phyloP scores from a whole-genome alignment of 2,329 filamentous ascomycete genomes.

The Nigrospora osmanthi region DNA sequence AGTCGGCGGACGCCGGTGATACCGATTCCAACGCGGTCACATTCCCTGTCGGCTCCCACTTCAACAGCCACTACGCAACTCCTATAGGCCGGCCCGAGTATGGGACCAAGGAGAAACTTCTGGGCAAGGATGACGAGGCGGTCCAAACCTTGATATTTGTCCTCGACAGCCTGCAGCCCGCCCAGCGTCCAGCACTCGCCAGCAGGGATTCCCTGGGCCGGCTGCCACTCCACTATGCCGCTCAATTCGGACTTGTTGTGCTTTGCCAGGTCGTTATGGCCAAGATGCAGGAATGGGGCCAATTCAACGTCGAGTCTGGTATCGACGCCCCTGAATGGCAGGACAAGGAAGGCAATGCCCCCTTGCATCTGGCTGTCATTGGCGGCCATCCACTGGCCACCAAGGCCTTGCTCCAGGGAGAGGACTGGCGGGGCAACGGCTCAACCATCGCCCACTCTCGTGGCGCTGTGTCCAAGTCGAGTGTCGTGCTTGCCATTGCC shows the following conservation, averaged over 20 bases:
- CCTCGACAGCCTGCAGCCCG: conserved; percentile 59
- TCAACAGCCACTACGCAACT: conserved; percentile 68
- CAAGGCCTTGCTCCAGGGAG: conserved; percentile 68
- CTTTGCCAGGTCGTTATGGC: conserved; percentile 82
- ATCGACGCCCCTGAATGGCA: conserved; percentile 89
- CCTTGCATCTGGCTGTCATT: conserved; percentile 85
- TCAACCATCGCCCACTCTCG: conserved; percentile 57
- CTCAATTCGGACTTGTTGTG: conserved; percentile 89
- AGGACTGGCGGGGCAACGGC: conserved; percentile 63
- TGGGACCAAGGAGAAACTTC: conserved; percentile 58
- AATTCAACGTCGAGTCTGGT: conserved; percentile 76
- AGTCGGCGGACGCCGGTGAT: conserved; percentile 37
- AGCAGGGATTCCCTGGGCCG: conserved; percentile 73
- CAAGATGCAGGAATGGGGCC: conserved; percentile 80
- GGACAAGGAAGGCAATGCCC: conserved; percentile 84
- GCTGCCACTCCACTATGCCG: conserved; percentile 84
- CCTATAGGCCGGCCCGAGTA: conserved; percentile 52
- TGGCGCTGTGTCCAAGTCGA: conserved; percentile 70
- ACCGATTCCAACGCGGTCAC: conserved; percentile 42
- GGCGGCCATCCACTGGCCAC: conserved; percentile 86
- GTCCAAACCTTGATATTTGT: conserved; percentile 58
- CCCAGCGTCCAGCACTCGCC: conserved; percentile 61
- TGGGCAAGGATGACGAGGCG: conserved; percentile 64
- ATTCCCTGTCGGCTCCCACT: conserved; percentile 39
- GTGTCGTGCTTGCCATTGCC: conserved; percentile 79